These are phyloP conservation scores for Puccinia polysora DNA, from an alignment of 1,284 basidiomycete species.

Conservation along the genomic window DNA sequence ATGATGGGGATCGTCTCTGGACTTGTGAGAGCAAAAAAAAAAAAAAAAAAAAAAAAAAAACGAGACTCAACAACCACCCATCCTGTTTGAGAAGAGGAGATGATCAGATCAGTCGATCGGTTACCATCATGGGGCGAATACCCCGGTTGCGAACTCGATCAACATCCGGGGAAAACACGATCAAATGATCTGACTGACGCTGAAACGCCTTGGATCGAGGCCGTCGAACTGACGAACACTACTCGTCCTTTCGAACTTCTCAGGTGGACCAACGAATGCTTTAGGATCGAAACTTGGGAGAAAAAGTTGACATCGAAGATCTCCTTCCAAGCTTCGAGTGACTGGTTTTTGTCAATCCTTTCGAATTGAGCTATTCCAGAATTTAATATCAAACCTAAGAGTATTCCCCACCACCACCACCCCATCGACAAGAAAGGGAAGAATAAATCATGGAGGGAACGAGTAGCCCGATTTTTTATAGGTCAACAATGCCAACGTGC, in stretches of 20 bases:
- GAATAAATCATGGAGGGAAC: neutral
- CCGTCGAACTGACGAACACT: conserved; percentile 19
- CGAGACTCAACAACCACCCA: too few species aligned
- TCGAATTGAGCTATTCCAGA: too few species aligned
- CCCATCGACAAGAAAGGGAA: neutral
- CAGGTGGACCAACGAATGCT: too few species aligned
- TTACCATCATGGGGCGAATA: neutral
- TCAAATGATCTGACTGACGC: too few species aligned
- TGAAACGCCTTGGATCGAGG: neutral
- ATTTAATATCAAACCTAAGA: too few species aligned
- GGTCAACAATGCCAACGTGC: neutral
- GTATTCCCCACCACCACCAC: too few species aligned
- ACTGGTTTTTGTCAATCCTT: neutral
- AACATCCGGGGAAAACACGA: too few species aligned
- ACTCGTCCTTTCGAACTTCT: neutral
- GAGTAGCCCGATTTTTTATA: neutral
- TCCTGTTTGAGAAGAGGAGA: neutral
- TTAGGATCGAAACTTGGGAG: too few species aligned
- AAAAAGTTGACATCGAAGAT: conserved; percentile 6
- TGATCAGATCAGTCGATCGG: too few species aligned
- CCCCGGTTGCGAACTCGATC: neutral
- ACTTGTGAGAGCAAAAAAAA: neutral
- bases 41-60: neutral
- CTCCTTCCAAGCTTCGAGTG: neutral
- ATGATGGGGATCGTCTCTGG: too few species aligned